Evolutionary conservation across 2,329 filamentous ascomycete genomes (phyloP).

Genomic region (Ophiocordyceps camponoti-rufipedis): DNA sequence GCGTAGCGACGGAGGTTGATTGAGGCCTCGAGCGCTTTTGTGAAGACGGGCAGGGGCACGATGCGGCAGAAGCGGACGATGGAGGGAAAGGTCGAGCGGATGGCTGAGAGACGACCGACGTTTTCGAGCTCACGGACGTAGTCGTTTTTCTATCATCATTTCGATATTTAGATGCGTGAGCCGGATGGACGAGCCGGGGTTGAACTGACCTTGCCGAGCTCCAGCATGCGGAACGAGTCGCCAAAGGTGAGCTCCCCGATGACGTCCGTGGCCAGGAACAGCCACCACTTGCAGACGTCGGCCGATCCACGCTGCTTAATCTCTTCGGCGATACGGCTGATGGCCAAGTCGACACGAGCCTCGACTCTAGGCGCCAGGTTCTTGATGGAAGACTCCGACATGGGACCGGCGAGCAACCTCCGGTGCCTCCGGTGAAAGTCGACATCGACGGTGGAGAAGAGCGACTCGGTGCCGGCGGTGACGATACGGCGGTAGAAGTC

Average conservation of each 20-base stretch:
- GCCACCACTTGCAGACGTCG: conserved; percentile 34
- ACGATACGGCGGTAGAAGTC: conserved; percentile 8
- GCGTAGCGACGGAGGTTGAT: conserved; percentile 9
- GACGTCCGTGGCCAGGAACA: conserved; percentile 34
- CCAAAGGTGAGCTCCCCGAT: conserved; percentile 36
- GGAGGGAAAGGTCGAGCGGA: conserved; percentile 11
- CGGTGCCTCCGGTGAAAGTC: conserved; percentile 20
- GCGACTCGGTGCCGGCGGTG: conserved; percentile 1
- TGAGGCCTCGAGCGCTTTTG: conserved; percentile 1
- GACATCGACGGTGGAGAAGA: conserved; percentile 22
- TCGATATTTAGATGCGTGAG: no score
- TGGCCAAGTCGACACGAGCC: conserved; percentile 16
- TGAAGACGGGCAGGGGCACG: conserved; percentile 8
- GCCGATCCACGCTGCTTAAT: conserved; percentile 14
- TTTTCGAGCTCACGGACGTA: conserved; percentile 21
- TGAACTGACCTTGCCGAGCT: conserved; percentile 24
- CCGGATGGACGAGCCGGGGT: no score
- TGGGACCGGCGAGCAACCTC: conserved; percentile 20
- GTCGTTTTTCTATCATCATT: conserved; percentile 15
- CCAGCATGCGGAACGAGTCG: conserved; percentile 33
- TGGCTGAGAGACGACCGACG: conserved; percentile 6
- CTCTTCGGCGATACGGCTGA: conserved; percentile 26
- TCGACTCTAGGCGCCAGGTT: conserved; percentile 14
- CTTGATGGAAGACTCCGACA: conserved; percentile 18
- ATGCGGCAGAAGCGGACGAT: conserved; percentile 7